Evolutionary conservation across 139 green algal species (phyloP).

Genomic region (Mychonastes homosphaera): DNA sequence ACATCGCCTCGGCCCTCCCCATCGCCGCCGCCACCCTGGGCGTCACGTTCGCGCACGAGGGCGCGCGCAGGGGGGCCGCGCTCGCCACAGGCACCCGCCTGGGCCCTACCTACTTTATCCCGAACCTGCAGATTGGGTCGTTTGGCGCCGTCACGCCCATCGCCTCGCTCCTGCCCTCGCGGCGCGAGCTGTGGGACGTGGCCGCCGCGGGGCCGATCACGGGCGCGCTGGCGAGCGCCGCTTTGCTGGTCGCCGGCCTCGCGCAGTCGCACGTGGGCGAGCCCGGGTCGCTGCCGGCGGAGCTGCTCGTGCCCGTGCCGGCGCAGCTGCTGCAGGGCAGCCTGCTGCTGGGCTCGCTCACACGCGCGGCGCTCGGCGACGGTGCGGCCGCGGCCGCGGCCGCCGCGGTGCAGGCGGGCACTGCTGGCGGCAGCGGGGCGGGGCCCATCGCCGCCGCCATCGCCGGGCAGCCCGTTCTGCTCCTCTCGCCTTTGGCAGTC

Average conservation of each 20-base stretch:
- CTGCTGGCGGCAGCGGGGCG: not conserved
- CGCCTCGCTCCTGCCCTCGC: conserved; percentile 42
- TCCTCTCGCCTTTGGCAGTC: too few species aligned
- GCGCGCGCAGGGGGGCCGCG: conserved; percentile 39
- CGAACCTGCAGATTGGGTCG: conserved; percentile 72
- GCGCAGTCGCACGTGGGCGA: conserved; percentile 13
- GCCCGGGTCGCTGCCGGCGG: conserved; percentile 20
- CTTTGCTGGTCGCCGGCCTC: conserved; percentile 49
- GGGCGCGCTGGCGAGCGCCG: conserved; percentile 29
- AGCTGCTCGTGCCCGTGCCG: conserved; percentile 71
- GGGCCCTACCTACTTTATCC: conserved; percentile 74
- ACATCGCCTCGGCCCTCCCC: conserved; percentile 55
- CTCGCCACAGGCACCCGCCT: conserved; percentile 53
- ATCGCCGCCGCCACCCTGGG: conserved; percentile 43
- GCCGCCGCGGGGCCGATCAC: conserved; percentile 52
- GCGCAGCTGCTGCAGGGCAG: conserved; percentile 68
- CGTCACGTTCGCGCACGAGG: conserved; percentile 69
- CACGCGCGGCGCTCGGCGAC: conserved; percentile 32
- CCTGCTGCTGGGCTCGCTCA: conserved; percentile 50
- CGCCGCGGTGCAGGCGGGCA: conserved; percentile 3
- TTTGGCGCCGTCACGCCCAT: conserved; percentile 88
- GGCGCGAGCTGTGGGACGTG: conserved; percentile 70
- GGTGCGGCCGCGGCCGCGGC: conserved; percentile 13
- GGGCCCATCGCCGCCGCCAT: not conserved
- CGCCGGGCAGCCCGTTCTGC: not conserved